Base-by-base conservation (phyloP, 2,329 filamentous ascomycete genomes). In the Macrophomina tecta region DNA sequence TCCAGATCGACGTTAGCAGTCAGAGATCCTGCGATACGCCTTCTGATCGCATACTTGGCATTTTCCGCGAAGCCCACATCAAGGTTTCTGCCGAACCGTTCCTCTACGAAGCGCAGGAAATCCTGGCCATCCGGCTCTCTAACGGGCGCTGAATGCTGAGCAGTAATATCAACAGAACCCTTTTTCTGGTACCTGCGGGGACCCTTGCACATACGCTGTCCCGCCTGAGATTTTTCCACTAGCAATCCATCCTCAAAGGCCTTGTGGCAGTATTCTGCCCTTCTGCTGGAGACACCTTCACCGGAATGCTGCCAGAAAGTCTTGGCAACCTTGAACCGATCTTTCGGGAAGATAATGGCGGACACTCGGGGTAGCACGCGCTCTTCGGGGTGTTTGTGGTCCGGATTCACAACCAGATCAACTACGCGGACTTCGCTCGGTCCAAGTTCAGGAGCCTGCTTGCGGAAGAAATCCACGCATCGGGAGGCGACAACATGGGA, bases 281-380 rank as follows among this genome's bases (percentile, higher is more conserved):
- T 88, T 60, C 95, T 89, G 76, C 94, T 97, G 0, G 94, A 97
- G 14, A 97, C 85, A 16, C 95, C 95, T 69, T 97, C 94, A 23
- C 95, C 95, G 0, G 92, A 91, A 78, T 99, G 95, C 77, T 98
- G 95, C 95, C 95, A 99, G 74, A 97, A 97, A 73, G 93, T 87
- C 78, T 97, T 98, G n/a, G 93, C 92, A 68, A 91, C 79, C 4
- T 87, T 80, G 72, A 90, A 94, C 18, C 88, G 80, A 12, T 89
- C 86, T 53, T 85, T 82, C 0, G 89, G 87, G 72, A 90, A 93
- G 49, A 98, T 76, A 3, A 97, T 89, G 30, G 81, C 82, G 5
- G 79, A 83, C 3, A 84, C 70, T 46, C 73, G 77, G 0, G 82
- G 81, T 4, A 83, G 82, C 40, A 84, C 80, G 5, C 77, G 74